Conservation (phyloP, 2,329 filamentous ascomycete genomes). For the Colletotrichum eremochloae region DNA sequence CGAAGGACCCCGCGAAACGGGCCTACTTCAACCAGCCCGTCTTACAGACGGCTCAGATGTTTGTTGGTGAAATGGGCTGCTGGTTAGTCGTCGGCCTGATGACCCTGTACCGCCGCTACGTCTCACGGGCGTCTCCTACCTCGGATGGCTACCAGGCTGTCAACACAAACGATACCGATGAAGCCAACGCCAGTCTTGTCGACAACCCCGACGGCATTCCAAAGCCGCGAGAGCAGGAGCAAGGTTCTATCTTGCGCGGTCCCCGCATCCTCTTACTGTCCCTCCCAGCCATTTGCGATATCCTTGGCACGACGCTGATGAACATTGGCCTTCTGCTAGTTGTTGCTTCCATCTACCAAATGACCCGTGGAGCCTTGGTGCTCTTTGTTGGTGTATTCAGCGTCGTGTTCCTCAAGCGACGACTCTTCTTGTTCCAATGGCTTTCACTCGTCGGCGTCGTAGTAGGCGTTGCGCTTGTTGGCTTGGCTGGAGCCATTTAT, state of each 20-base stretch:
- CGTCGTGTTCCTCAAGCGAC: constrained; percentile 87
- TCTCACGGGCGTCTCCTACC: constrained; percentile 57
- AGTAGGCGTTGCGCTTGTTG: constrained; percentile 88
- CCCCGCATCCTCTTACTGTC: constrained; percentile 81
- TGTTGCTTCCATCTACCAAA: constrained; percentile 97
- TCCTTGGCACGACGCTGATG: constrained; percentile 96
- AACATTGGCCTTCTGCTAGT: constrained; percentile 95
- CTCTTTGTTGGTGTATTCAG: constrained; percentile 97
- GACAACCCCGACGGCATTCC: constrained; percentile 58
- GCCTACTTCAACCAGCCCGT: constrained; percentile 93
- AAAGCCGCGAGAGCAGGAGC: constrained; percentile 62
- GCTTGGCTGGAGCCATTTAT: constrained; percentile 87
- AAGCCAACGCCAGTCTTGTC: constrained; percentile 59
- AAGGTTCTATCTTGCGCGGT: constrained; percentile 75
- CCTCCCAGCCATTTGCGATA: constrained; percentile 92
- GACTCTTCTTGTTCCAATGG: constrained; percentile 92
- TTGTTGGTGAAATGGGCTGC: constrained; percentile 94
- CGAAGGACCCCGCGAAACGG: constrained; percentile 73
- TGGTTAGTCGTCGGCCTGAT: constrained; percentile 88
- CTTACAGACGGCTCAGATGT: constrained; percentile 98
- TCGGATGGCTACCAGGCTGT: constrained; percentile 77
- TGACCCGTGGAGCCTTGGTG: constrained; percentile 95
- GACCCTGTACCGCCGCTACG: constrained; percentile 73
- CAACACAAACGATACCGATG: constrained; percentile 57
- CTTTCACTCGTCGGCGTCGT: constrained; percentile 88